Evolutionary conservation across 1,284 basidiomycete genomes (phyloP).

Genomic region (Phylloporus sp.): DNA sequence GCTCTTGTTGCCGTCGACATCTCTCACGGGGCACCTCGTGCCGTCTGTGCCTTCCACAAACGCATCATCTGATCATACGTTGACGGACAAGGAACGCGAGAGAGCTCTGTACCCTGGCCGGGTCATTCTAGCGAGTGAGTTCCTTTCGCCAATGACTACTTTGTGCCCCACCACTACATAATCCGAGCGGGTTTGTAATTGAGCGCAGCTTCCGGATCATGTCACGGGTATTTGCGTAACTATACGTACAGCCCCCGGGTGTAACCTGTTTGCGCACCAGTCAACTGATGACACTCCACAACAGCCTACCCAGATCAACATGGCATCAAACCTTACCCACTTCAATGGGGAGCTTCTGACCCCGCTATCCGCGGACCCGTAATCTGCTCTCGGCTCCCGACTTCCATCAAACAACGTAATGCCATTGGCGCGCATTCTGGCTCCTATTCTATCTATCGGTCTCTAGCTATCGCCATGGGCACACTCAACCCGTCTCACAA

Average conservation of each 20-base stretch:
- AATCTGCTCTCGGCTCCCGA: conserved; percentile 86
- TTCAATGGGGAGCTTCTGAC: conserved; percentile 84
- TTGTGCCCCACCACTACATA: not conserved
- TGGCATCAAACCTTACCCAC: conserved; percentile 78
- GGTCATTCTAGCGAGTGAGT: conserved; percentile 83
- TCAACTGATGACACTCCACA: conserved; percentile 16
- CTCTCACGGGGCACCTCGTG: conserved; percentile 33
- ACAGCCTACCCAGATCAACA: conserved; percentile 77
- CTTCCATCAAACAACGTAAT: conserved; percentile 89
- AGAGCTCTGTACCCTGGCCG: conserved; percentile 78
- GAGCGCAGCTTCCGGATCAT: conserved; percentile 25
- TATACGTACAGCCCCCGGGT: conserved; percentile 11
- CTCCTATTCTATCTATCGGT: conserved; percentile 94
- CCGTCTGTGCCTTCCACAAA: conserved; percentile 42
- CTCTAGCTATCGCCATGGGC: conserved; percentile 91
- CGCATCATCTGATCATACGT: conserved; percentile 27
- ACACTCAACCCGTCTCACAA: conserved; percentile 86
- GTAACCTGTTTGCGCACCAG: conserved; percentile 2
- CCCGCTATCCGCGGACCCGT: conserved; percentile 82
- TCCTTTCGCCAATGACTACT: not conserved
- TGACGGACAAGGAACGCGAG: conserved; percentile 73
- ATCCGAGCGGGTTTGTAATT: not conserved
- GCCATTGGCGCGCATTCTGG: conserved; percentile 94
- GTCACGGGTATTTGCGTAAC: conserved; percentile 11
- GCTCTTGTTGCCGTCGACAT: conserved; percentile 35